A percentile compares a stretch with the other conserved stretches of the same genome.
Conservation (phyloP, 2,329 filamentous ascomycete species). For the Neoarthrinium moseri region DNA sequence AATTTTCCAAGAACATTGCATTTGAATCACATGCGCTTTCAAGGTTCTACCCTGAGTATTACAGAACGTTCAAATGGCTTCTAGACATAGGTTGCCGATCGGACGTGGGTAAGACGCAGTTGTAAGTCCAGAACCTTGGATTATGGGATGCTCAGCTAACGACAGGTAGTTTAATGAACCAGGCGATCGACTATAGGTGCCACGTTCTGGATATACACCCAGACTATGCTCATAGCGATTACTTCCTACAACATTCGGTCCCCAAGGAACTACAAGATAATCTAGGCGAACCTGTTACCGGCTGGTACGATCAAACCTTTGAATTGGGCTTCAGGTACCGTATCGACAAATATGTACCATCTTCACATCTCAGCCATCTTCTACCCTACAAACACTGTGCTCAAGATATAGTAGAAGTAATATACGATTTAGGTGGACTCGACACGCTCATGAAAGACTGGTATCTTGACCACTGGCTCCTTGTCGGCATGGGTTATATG, state of each 20-base stretch:
- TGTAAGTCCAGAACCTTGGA: no score
- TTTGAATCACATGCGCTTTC: no score
- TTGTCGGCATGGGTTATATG: not conserved
- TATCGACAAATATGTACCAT: no score
- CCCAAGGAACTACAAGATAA: not conserved
- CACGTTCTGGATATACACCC: not conserved
- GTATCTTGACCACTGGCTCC: not conserved
- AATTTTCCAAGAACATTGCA: no score
- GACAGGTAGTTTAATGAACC: no score
- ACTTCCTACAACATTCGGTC: not conserved
- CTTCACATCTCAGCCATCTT: not conserved
- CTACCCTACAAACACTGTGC: not conserved
- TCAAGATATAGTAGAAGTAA: not conserved
- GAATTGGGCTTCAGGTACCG: no score
- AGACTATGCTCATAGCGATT: not conserved
- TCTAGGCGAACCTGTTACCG: no score
- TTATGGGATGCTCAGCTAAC: no score
- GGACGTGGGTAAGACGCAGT: no score
- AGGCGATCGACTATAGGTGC: not conserved
- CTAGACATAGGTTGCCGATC: not conserved
- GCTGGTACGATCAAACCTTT: no score
- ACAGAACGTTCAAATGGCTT: not conserved
- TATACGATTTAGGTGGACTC: not conserved
- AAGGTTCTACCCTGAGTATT: not conserved
- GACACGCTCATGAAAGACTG: not conserved